These are phyloP conservation scores for Neoscytalidium dimidiatum DNA, from an alignment of 2,329 filamentous ascomycete genomes.

Conservation along the genomic window DNA sequence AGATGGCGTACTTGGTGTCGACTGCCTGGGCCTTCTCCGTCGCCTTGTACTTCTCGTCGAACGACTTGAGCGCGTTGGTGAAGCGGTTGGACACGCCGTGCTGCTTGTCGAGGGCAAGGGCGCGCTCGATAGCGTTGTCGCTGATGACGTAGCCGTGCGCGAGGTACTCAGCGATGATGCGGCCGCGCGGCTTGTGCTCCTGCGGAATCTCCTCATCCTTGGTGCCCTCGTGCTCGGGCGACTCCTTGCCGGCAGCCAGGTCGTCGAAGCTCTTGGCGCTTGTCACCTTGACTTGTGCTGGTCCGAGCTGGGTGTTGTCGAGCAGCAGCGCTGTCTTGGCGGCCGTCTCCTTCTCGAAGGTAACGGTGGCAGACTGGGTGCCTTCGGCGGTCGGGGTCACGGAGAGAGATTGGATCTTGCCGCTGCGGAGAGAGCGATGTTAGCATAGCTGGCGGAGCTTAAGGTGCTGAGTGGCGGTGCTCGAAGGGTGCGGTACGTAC, in stretches of 20 bases:
- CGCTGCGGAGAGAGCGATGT: slow-evolving; percentile 54
- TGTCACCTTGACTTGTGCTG: slow-evolving; percentile 73
- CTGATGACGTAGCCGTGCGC: slow-evolving; percentile 89
- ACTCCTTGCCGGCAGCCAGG: slow-evolving; percentile 59
- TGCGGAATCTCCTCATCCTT: slow-evolving; percentile 74
- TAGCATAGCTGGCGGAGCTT: slow-evolving; percentile 20
- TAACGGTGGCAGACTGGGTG: slow-evolving; percentile 83
- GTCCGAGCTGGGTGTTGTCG: slow-evolving; percentile 92
- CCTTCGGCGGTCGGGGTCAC: slow-evolving; percentile 66
- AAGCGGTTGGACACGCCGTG: slow-evolving; percentile 85
- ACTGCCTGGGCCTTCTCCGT: slow-evolving; percentile 81
- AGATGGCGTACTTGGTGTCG: slow-evolving; percentile 82
- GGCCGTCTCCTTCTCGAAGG: slow-evolving; percentile 94
- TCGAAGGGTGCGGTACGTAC: slow-evolving; percentile 54
- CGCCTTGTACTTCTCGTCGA: slow-evolving; percentile 86
- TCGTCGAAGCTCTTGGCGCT: slow-evolving; percentile 69
- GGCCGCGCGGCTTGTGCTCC: slow-evolving; percentile 93
- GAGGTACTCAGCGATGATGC: slow-evolving; percentile 94
- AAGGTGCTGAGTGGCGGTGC: not conserved
- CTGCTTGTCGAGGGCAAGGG: slow-evolving; percentile 84
- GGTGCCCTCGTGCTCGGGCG: slow-evolving; percentile 42
- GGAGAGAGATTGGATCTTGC: slow-evolving; percentile 85
- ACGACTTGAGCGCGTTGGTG: slow-evolving; percentile 70
- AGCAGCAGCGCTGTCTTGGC: slow-evolving; percentile 96
- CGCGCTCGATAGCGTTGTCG: slow-evolving; percentile 74